Conservation (phyloP, 352 stramenopile species). For the Globisporangium irregulare region DNA sequence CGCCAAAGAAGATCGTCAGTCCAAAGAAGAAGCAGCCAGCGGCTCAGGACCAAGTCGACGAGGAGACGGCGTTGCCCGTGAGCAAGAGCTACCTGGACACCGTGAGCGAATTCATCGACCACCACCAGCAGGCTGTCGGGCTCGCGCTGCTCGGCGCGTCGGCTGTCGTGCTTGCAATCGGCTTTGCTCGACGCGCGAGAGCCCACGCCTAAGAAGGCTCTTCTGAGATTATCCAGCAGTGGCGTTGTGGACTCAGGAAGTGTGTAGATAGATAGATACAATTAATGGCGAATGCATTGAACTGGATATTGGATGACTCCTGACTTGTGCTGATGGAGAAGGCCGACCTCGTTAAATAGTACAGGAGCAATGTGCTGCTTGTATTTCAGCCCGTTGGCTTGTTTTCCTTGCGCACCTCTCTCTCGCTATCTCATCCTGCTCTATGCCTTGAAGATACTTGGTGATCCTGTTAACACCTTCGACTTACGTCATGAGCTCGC, state of each 20-base stretch:
- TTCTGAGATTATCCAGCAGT: neutral
- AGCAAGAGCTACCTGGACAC: conserved; percentile 22
- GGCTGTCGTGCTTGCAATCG: conserved; percentile 32
- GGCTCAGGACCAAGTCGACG: neutral
- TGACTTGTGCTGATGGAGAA: neutral
- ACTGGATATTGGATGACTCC: neutral
- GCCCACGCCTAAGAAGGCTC: conserved; percentile 6
- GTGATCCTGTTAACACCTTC: neutral
- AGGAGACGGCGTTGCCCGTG: neutral
- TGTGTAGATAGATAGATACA: conserved; percentile 4
- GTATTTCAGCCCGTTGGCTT: neutral
- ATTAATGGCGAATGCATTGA: neutral
- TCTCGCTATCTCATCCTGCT: neutral
- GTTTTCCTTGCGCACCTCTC: neutral
- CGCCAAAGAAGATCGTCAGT: conserved; percentile 23
- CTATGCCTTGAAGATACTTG: neutral
- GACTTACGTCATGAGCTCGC: conserved; percentile 45
- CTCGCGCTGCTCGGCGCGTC: conserved; percentile 42
- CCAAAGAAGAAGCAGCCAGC: conserved; percentile 25
- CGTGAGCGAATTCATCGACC: conserved; percentile 44
- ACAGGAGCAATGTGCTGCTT: neutral
- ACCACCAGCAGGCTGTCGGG: conserved; percentile 44
- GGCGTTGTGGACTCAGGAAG: neutral
- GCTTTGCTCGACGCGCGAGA: conserved; percentile 35
- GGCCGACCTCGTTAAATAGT: neutral